Conservation (phyloP, 2,329 filamentous ascomycete genomes). For the Fusarium sp. region DNA sequence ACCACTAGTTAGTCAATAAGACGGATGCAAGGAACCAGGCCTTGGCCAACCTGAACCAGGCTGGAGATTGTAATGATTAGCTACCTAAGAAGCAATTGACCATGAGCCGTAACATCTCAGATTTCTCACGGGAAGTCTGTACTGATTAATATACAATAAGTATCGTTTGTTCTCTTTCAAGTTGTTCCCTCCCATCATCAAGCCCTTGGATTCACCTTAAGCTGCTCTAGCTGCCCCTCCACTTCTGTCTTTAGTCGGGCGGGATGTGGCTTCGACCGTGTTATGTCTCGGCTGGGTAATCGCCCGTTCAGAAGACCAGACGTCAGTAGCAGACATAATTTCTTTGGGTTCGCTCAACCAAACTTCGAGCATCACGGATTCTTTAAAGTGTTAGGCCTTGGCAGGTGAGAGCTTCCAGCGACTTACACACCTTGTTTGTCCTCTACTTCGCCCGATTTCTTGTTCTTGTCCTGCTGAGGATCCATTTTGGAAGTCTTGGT, state of each 20-base stretch:
- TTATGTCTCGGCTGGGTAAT: background rate
- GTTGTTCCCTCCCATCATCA: too few species aligned
- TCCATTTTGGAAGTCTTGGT: fast-evolving
- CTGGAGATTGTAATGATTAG: too few species aligned
- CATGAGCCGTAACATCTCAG: too few species aligned
- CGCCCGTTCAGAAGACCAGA: background rate
- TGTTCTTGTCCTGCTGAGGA: background rate
- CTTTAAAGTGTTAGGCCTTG: background rate
- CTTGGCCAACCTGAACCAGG: too few species aligned
- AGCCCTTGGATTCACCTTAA: background rate
- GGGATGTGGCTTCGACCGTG: fast-evolving
- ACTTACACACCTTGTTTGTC: background rate
- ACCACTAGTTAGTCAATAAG: too few species aligned
- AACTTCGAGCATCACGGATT: background rate
- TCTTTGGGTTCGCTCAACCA: constrained; percentile 1
- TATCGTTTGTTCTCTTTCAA: too few species aligned
- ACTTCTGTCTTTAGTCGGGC: fast-evolving
- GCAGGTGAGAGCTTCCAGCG: fast-evolving
- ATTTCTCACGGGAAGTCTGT: too few species aligned
- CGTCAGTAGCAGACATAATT: background rate
- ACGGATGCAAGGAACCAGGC: too few species aligned
- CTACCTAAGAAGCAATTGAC: too few species aligned
- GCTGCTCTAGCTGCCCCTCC: background rate
- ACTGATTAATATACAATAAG: too few species aligned
- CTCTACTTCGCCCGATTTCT: fast-evolving